These are phyloP conservation scores for Geotrichum siamense DNA, from an alignment of 1,139 yeast genomes.

Conservation along the genomic window DNA sequence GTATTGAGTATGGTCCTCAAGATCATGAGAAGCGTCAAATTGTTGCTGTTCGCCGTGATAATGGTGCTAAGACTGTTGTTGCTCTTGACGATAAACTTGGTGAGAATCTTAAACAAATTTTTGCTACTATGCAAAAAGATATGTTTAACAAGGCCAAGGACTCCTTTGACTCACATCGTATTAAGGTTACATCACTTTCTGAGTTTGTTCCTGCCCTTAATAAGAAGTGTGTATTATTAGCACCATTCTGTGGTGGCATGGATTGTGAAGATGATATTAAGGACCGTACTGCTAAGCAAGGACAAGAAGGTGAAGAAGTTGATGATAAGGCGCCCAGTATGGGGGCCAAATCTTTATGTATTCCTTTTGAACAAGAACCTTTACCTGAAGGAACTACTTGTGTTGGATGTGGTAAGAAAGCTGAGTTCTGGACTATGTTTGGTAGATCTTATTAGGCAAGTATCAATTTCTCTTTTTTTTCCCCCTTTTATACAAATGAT, in stretches of 20 bases:
- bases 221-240: slow-evolving; percentile 77
- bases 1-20: slow-evolving; percentile 94
- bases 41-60: slow-evolving; percentile 89
- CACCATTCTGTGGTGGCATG: slow-evolving; percentile 96
- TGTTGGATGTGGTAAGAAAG: slow-evolving; percentile 66
- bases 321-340: slow-evolving; percentile 97
- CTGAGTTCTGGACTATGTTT: slow-evolving; percentile 81
- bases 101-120: slow-evolving; percentile 60
- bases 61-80: slow-evolving; percentile 64
- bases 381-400: slow-evolving; percentile 76
- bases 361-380: slow-evolving; percentile 87
- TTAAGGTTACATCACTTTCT: slow-evolving; percentile 73
- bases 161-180: slow-evolving; percentile 75
- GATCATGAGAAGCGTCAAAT: slow-evolving; percentile 77
- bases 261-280: slow-evolving; percentile 97
- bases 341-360: slow-evolving; percentile 99
- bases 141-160: slow-evolving; percentile 73
- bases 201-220: slow-evolving; percentile 92
- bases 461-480: no score
- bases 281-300: slow-evolving; percentile 77
- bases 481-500: no score
- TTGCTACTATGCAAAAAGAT: slow-evolving; percentile 73
- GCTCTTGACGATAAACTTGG: slow-evolving; percentile 54
- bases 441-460: slow-evolving; percentile 75
- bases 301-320: slow-evolving; percentile 75